Percentiles rank a stretch among this genome's conserved stretches.
phyloP scores from a whole-genome alignment of 2,329 filamentous ascomycete species.

The Exophiala lecanii-corni region DNA sequence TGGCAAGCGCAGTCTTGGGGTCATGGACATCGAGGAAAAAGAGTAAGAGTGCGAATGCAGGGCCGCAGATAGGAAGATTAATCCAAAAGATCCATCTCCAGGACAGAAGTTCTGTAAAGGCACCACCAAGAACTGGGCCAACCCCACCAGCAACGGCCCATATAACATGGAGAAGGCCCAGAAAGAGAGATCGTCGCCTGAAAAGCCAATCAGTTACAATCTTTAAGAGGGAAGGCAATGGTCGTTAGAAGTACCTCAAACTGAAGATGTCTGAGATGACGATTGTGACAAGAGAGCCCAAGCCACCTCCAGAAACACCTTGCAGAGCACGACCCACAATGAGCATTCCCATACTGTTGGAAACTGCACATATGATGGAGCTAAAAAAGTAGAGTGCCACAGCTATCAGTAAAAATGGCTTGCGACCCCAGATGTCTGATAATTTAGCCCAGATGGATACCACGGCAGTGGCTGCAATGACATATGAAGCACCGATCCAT shows the following conservation, averaged over 20 bases:
- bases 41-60: slow-evolving; percentile 46
- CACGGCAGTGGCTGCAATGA: slow-evolving; percentile 42
- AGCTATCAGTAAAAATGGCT: slow-evolving; percentile 53
- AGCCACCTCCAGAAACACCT: slow-evolving; percentile 49
- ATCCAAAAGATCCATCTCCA: slow-evolving; percentile 56
- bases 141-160: slow-evolving; percentile 52
- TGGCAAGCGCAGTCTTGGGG: slow-evolving; percentile 44
- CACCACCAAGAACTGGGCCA: slow-evolving; percentile 51
- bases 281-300: slow-evolving; percentile 49
- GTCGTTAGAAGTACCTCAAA: slow-evolving; percentile 36
- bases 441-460: slow-evolving; percentile 60
- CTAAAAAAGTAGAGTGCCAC: slow-evolving; percentile 46
- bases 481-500: slow-evolving; percentile 45
- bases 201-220: background rate
- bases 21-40: slow-evolving; percentile 53
- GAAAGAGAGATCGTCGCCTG: slow-evolving; percentile 44
- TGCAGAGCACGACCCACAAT: slow-evolving; percentile 51
- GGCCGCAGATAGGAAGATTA: slow-evolving; percentile 48
- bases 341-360: slow-evolving; percentile 46
- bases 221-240: too few species aligned
- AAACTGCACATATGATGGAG: slow-evolving; percentile 47
- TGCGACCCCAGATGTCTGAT: slow-evolving; percentile 63
- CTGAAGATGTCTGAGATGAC: slow-evolving; percentile 54
- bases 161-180: slow-evolving; percentile 48
- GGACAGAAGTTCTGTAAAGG: slow-evolving; percentile 39